Percentiles rank a stretch among this genome's conserved stretches.
phyloP scores from a whole-genome alignment of 2,329 filamentous ascomycete species.

The Cordyceps fumosorosea region DNA sequence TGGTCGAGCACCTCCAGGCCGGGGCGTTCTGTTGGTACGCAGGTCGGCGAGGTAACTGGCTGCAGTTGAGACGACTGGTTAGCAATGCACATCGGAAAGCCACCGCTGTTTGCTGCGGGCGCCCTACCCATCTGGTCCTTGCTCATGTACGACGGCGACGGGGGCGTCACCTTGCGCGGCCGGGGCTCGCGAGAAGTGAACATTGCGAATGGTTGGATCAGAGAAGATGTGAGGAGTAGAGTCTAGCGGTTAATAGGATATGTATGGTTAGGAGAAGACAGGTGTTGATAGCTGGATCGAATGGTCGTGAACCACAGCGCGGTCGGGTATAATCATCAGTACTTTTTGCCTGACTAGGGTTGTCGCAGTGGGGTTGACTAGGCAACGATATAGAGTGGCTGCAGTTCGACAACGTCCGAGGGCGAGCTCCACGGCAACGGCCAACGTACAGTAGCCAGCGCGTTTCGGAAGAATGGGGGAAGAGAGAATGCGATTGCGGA shows the following conservation, averaged over 20 bases:
- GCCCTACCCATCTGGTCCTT: slow-evolving; percentile 59
- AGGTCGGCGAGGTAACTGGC: slow-evolving; percentile 66
- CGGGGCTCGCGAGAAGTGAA: slow-evolving; percentile 28
- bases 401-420: neutral
- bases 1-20: slow-evolving; percentile 66
- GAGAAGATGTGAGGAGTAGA: slow-evolving; percentile 13
- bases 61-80: slow-evolving; percentile 28
- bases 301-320: slow-evolving; percentile 2
- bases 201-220: slow-evolving; percentile 25
- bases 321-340: slow-evolving; percentile 9
- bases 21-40: slow-evolving; percentile 58
- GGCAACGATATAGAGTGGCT: slow-evolving; percentile 18
- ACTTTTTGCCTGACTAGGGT: neutral
- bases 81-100: slow-evolving; percentile 14
- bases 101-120: slow-evolving; percentile 2
- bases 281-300: slow-evolving; percentile 11
- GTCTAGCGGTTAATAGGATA: neutral
- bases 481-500: neutral
- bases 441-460: neutral
- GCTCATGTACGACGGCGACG: slow-evolving; percentile 58
- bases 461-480: neutral
- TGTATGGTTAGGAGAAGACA: neutral
- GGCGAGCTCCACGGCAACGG: neutral
- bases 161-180: slow-evolving; percentile 51
- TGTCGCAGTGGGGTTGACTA: slow-evolving; percentile 20